These are phyloP conservation scores for Ramaria sp. DNA, from an alignment of 768 basidiomycete species.

Conservation along the genomic window DNA sequence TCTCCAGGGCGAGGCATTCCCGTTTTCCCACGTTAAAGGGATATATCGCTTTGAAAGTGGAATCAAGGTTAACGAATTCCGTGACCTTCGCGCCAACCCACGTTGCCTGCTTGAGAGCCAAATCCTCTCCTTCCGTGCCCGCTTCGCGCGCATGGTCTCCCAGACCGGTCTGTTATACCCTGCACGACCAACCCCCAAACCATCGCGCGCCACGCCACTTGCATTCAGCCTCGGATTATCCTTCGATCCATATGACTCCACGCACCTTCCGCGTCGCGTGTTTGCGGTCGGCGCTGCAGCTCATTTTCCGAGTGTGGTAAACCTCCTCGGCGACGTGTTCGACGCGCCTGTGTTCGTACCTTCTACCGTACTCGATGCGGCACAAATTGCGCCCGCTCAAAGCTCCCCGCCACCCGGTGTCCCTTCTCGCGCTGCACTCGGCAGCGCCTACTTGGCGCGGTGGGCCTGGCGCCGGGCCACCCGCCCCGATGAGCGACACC, in stretches of 20 bases:
- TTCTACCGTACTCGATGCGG: slow-evolving; percentile 64
- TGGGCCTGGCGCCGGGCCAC: slow-evolving; percentile 74
- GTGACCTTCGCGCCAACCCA: slow-evolving; percentile 81
- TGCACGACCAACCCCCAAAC: slow-evolving; percentile 16
- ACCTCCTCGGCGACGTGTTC: slow-evolving; percentile 73
- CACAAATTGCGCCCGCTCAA: slow-evolving; percentile 36
- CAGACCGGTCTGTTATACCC: slow-evolving; percentile 25
- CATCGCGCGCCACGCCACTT: slow-evolving; percentile 12
- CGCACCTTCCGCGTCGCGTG: slow-evolving; percentile 52
- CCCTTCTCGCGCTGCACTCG: slow-evolving; percentile 60
- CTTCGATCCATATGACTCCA: slow-evolving; percentile 72
- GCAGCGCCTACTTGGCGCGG: slow-evolving; percentile 68
- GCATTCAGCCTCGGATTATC: slow-evolving; percentile 43
- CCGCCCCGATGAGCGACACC: slow-evolving; percentile 22
- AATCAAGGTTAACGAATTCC: slow-evolving; percentile 79
- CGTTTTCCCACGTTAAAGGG: slow-evolving; percentile 71
- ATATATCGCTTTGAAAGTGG: slow-evolving; percentile 85
- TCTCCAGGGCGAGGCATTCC: slow-evolving; percentile 67
- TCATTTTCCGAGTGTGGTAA: slow-evolving; percentile 75
- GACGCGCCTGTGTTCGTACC: slow-evolving; percentile 74
- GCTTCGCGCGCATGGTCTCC: slow-evolving; percentile 65
- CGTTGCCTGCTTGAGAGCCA: slow-evolving; percentile 80
- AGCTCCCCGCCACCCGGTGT: slow-evolving; percentile 35
- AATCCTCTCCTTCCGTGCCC: slow-evolving; percentile 69
- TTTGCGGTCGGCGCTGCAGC: slow-evolving; percentile 71